phyloP scores from a whole-genome alignment of 1,284 basidiomycete genomes.

The Malassezia dermatis region DNA sequence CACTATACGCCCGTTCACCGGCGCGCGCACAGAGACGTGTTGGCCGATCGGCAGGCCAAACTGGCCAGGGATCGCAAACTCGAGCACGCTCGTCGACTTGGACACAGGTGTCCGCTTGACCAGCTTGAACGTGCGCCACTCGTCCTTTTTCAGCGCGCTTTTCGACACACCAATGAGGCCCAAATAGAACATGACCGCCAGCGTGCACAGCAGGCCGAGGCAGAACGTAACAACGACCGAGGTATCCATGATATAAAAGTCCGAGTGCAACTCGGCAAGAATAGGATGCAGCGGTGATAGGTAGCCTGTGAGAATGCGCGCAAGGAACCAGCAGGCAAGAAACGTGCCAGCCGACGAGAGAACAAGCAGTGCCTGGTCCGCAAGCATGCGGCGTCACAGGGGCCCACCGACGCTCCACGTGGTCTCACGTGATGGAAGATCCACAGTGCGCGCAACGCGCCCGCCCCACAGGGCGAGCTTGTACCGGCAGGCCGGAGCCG shows the following conservation, averaged over 20 bases:
- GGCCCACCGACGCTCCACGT: not conserved
- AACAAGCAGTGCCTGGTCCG: slow-evolving; percentile 24
- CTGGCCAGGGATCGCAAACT: slow-evolving; percentile 58
- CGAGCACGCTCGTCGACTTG: slow-evolving; percentile 83
- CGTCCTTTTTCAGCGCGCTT: slow-evolving; percentile 62
- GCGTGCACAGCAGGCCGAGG: slow-evolving; percentile 29
- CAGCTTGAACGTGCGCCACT: slow-evolving; percentile 74
- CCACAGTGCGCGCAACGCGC: not conserved
- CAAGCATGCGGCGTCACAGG: not conserved
- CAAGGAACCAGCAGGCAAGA: slow-evolving; percentile 8
- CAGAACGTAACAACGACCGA: slow-evolving; percentile 34
- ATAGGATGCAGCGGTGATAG: slow-evolving; percentile 21
- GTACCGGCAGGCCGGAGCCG: not conserved
- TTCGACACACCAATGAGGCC: slow-evolving; percentile 19
- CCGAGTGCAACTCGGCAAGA: slow-evolving; percentile 27
- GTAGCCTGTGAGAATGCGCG: not conserved
- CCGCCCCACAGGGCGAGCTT: not conserved
- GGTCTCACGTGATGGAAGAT: slow-evolving; percentile 1
- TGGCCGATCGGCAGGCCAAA: slow-evolving; percentile 92
- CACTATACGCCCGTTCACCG: slow-evolving; percentile 80
- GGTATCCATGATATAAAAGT: slow-evolving; percentile 38
- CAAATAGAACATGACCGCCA: slow-evolving; percentile 33
- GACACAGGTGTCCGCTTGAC: slow-evolving; percentile 72
- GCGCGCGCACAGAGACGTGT: slow-evolving; percentile 82
- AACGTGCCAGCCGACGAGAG: slow-evolving; percentile 28